Conservation (phyloP, 169 alveolate species). For the Cyclospora cayetanensis region DNA sequence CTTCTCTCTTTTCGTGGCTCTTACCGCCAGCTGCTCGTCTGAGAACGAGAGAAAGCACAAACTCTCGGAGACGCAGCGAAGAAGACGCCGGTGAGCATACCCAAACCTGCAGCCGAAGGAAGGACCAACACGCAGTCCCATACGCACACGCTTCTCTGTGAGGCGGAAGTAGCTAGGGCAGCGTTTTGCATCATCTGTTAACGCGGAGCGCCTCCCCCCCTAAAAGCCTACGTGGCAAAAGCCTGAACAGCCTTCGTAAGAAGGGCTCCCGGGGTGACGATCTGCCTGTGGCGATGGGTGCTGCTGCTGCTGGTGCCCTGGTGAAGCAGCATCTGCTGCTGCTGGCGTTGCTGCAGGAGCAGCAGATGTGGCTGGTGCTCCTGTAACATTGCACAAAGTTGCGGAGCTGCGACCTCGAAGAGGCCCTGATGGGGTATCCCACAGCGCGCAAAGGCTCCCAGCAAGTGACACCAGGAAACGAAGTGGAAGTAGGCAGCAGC, state of each 20-base stretch:
- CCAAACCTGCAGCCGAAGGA: slow-evolving; percentile 23
- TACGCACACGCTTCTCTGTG: no score
- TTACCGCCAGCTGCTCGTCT: neutral
- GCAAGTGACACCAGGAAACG: slow-evolving; percentile 40
- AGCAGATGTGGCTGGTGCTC: neutral
- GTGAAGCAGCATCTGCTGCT: slow-evolving; percentile 14
- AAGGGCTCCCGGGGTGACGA: slow-evolving; percentile 44
- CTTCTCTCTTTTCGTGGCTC: no score
- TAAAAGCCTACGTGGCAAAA: neutral
- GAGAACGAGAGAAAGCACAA: neutral
- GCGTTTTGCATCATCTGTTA: no score
- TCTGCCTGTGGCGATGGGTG: slow-evolving; percentile 15
- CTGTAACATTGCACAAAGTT: slow-evolving; percentile 37
- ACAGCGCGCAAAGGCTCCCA: slow-evolving; percentile 46
- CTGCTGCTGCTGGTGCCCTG: slow-evolving; percentile 59
- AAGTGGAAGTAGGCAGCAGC: slow-evolving; percentile 8
- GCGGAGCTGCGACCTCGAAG: slow-evolving; percentile 61
- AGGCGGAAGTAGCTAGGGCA: no score
- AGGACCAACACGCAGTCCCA: no score
- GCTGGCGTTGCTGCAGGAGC: slow-evolving; percentile 55
- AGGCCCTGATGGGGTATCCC: slow-evolving; percentile 12
- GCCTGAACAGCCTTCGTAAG: neutral
- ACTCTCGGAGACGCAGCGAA: slow-evolving; percentile 6
- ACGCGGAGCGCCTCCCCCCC: neutral
- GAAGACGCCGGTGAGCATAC: slow-evolving; percentile 5